Base-by-base conservation (phyloP, 352 stramenopile genomes). In the Blastocystis sp. region DNA sequence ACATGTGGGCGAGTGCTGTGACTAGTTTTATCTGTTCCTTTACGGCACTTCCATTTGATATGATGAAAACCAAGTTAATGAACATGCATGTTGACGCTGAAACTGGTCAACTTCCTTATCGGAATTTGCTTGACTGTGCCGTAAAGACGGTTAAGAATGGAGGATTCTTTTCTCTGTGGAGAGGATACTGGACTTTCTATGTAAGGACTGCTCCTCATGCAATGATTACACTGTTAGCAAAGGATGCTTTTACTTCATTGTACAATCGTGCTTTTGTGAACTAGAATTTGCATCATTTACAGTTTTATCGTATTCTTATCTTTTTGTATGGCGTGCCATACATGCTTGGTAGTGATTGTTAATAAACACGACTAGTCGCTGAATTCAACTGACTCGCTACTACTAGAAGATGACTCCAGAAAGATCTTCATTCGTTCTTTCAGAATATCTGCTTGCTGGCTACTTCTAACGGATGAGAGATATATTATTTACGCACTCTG, bases 161-260 rank as follows among this genome's bases (percentile, higher is more conserved):
- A 90, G 96, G 96, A 7, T 92, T 94, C n/a, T 89, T 92, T 35
- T 96, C 96, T 88, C 95, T 98, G 58, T 99, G 96, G 92, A 94
- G 92, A 80, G 96, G 96, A 39, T 98, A 98, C 91, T 95, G 93
- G 89, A 97, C 96, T 0, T 98, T 98, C 90, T 99, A 98, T 91
- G 95, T 92, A 81, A 92, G 96, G 81, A 98, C 95, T 89, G 96
- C 95, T 32, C 96, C 96, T 12, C 97, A 98, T 92, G 95, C 96
- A 14, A 98, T 99, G 95, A 98, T 98, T 89, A 97, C 98, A 87
- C 91, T 99, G 77, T 90, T 99, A 57, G 95, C 96, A 1, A 96
- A 98, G 88, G 95, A 99, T 43, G 71, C 46, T n/a, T 83, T 83
- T 56, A 83, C 71, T 67, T 83, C 71, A 29, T 42, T 83, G 6